Percentiles rank a stretch among this genome's conserved stretches.
Conservation (phyloP, 2,329 filamentous ascomycete species). For the Epicoccum sorghinum region DNA sequence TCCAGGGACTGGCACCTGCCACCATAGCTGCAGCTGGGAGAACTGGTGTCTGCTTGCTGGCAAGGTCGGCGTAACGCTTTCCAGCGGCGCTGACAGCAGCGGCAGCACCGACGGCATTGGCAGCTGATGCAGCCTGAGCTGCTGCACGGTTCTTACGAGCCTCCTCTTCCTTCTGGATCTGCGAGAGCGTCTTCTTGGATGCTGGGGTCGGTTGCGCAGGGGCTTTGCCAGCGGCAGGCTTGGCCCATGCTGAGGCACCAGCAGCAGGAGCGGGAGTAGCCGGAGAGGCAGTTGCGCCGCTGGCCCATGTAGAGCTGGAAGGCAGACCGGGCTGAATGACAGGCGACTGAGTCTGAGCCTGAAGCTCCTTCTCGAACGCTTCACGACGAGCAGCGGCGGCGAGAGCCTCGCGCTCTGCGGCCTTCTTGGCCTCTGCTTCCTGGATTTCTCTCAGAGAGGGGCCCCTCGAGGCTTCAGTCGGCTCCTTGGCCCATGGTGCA, state of each 20-base stretch:
- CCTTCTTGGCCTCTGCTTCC: slow-evolving; percentile 90
- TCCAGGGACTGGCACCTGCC: slow-evolving; percentile 72
- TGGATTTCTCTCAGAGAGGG: slow-evolving; percentile 97
- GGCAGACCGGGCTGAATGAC: slow-evolving; percentile 79
- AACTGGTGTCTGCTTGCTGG: slow-evolving; percentile 71
- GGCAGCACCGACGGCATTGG: slow-evolving; percentile 52
- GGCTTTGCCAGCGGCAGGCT: slow-evolving; percentile 59
- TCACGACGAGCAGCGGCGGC: slow-evolving; percentile 79
- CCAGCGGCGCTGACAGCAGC: slow-evolving; percentile 57
- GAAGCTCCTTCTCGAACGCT: slow-evolving; percentile 79
- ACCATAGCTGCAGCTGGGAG: slow-evolving; percentile 51
- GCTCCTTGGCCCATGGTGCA: slow-evolving; percentile 94
- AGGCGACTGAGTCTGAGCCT: slow-evolving; percentile 62
- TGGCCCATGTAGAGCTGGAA: slow-evolving; percentile 88
- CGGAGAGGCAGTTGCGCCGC: slow-evolving; percentile 66
- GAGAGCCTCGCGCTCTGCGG: slow-evolving; percentile 83
- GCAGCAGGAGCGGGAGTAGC: slow-evolving; percentile 61
- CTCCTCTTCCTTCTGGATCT: slow-evolving; percentile 97
- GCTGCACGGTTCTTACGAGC: slow-evolving; percentile 78
- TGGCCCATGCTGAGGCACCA: slow-evolving; percentile 66
- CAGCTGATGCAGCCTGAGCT: slow-evolving; percentile 55
- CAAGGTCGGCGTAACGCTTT: slow-evolving; percentile 94
- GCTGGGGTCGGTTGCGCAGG: slow-evolving; percentile 47
- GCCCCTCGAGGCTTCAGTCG: slow-evolving; percentile 73
- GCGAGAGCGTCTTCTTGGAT: slow-evolving; percentile 87